Base-by-base conservation (phyloP, 768 basidiomycete species). In the Galerina sulciceps region DNA sequence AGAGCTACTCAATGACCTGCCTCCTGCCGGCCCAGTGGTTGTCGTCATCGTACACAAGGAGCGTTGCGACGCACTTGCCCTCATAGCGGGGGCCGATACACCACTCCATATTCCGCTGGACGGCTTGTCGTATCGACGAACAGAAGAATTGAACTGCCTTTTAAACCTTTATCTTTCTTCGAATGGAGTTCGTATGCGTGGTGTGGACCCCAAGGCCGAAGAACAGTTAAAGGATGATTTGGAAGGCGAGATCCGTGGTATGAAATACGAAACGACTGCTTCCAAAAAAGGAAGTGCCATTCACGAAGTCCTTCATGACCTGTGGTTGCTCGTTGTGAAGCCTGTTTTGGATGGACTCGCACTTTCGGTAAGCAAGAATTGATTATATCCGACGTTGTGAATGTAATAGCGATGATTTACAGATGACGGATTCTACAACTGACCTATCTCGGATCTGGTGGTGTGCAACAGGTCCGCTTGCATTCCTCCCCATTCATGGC, bases 61-160 rank as follows among this genome's bases (percentile, higher is more conserved):
- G 35, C 67, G 75, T 10, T 80, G 76, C 43, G 76, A 81, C 58
- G 78, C 76, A 1, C 37, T 81, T 15, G 72, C 78, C 11, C 66
- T 78, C 31, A 37, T 64, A 5, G 42, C 37, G 3, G 59, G 50
- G 10, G n/a, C 35, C 13, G 49, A 53, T 35, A 18, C 49, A 18
- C 46, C 56, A 15, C 36, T 59, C 8, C 59, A 63, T 34, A 51
- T 68, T 23, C 60, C 66, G 23, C 53, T 68, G 10, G 6, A 37
- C 5, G 18, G 52, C 15, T 57, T 63, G 18, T 40, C 42, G 23
- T 49, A 41, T 54, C 37, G 31, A 20, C 10, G 54, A 41, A 50
- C 57, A 35, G 44, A 41, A 15, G 41, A 53, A 22, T 37, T 58
- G 10, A 45, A 40, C 13, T 35, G 41, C 18, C 20, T 10, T 4